Conservation (phyloP, 371 early-diverging fungal species). For the Rhizopus delemar region DNA sequence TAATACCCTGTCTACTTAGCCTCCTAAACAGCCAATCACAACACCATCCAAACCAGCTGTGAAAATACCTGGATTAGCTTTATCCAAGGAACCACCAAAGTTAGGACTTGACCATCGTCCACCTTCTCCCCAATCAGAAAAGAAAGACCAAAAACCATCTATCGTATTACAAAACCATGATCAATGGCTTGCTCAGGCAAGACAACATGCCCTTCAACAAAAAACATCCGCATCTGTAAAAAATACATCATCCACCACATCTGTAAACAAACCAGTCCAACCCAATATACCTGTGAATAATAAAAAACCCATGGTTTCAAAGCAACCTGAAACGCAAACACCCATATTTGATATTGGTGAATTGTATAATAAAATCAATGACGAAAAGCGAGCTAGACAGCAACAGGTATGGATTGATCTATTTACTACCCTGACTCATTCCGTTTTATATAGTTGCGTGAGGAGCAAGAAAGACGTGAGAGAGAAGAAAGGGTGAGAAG, state of each 20-base stretch:
- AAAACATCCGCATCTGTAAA: conserved; percentile 1
- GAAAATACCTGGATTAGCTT: conserved; percentile 9
- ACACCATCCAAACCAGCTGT: not conserved
- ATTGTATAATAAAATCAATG: conserved; percentile 29
- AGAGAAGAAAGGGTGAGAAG: conserved; percentile 18
- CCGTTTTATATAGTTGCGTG: conserved; percentile 18
- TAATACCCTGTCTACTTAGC: not conserved
- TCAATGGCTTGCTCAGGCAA: conserved; percentile 37
- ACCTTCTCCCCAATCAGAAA: conserved; percentile 9
- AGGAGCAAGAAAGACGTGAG: conserved; percentile 25
- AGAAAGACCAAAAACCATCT: conserved; percentile 19
- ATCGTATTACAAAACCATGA: conserved; percentile 33
- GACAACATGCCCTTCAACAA: conserved; percentile 17
- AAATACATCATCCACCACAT: not conserved
- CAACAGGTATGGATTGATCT: conserved; percentile 29
- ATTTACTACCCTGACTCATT: not conserved
- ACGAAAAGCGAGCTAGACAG: conserved; percentile 32
- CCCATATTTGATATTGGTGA: conserved; percentile 31
- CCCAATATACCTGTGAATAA: not conserved
- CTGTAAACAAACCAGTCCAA: not conserved
- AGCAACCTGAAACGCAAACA: not conserved
- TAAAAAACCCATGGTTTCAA: not conserved
- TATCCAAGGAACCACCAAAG: conserved; percentile 15
- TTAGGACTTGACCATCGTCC: conserved; percentile 1
- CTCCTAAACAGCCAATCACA: no score